These are phyloP conservation scores for Metroxylon sagu DNA, from an alignment of 176 grass and related monocot genomes.

Conservation along the genomic window DNA sequence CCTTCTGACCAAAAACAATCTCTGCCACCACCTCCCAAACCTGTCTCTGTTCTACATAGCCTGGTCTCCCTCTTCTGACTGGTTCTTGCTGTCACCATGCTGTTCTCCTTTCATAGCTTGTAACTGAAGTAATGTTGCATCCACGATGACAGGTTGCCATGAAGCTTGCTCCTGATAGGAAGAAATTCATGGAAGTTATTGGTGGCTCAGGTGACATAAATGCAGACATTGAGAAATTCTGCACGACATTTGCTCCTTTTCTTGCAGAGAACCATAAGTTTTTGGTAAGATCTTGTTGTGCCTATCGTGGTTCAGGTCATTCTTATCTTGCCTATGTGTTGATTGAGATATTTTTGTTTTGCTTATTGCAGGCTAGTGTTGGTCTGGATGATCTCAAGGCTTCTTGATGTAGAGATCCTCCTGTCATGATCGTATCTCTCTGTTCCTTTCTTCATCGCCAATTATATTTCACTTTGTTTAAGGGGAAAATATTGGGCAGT, in stretches of 20 bases:
- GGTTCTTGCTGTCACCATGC: too few relatives aligned
- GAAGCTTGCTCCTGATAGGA: constrained; percentile 73
- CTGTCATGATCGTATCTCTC: neutral
- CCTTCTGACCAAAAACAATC: too few relatives aligned
- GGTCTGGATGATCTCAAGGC: constrained; percentile 70
- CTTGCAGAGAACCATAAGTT: constrained; percentile 72
- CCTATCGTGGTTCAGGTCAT: neutral
- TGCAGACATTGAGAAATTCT: constrained; percentile 60
- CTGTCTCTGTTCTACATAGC: too few relatives aligned
- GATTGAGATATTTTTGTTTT: neutral
- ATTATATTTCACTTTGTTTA: neutral
- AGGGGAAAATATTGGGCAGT: too few relatives aligned
- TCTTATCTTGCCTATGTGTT: neutral
- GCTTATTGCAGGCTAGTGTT: constrained; percentile 43
- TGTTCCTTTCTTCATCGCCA: neutral
- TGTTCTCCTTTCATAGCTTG: neutral
- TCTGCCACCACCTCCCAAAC: too few relatives aligned
- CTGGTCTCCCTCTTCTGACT: too few relatives aligned
- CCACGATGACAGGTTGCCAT: constrained; percentile 45
- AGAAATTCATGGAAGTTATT: constrained; percentile 83
- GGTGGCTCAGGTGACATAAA: constrained; percentile 54
- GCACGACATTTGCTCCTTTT: constrained; percentile 41
- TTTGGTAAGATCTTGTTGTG: constrained; percentile 30
- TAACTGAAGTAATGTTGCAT: neutral
- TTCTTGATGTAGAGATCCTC: constrained; percentile 25